Percentiles rank a stretch among this genome's conserved stretches.
Evolutionary conservation across 129 eudicot genomes (phyloP).

Genomic region (Oenanthe sinensis): DNA sequence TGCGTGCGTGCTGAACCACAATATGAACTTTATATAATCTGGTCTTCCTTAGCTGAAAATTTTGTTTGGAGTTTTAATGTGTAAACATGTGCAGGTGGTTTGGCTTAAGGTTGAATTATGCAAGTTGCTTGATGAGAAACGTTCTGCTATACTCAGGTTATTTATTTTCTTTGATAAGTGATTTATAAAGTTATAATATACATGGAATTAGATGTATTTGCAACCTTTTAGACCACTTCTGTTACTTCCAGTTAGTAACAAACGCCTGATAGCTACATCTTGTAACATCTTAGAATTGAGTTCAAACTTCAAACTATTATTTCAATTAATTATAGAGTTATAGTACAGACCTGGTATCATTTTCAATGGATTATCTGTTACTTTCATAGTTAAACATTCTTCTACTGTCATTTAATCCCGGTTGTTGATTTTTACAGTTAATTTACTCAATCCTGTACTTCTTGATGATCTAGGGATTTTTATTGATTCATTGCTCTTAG

Average conservation of each 20-base stretch:
- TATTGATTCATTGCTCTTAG: background rate
- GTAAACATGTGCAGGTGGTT: constrained; percentile 47
- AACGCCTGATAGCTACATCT: background rate
- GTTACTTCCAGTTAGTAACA: background rate
- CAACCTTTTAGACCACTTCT: background rate
- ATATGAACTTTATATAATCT: background rate
- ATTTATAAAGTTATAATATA: background rate
- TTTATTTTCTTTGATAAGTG: background rate
- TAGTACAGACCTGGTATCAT: background rate
- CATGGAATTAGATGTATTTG: background rate
- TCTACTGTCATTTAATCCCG: background rate
- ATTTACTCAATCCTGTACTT: background rate
- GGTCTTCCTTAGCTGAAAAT: background rate
- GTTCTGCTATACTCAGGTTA: constrained; percentile 85
- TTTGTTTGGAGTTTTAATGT: background rate
- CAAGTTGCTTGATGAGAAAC: constrained; percentile 84
- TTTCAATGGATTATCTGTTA: background rate
- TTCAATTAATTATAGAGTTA: background rate
- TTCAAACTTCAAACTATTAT: background rate
- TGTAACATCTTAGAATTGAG: background rate
- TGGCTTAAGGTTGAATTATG: constrained; percentile 83
- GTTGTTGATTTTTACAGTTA: background rate
- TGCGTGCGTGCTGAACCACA: too few species aligned
- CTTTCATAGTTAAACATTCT: background rate
- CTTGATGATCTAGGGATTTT: background rate